Evolutionary conservation across 1,284 basidiomycete species (phyloP).

Genomic region (Heterobasidion occidentale): DNA sequence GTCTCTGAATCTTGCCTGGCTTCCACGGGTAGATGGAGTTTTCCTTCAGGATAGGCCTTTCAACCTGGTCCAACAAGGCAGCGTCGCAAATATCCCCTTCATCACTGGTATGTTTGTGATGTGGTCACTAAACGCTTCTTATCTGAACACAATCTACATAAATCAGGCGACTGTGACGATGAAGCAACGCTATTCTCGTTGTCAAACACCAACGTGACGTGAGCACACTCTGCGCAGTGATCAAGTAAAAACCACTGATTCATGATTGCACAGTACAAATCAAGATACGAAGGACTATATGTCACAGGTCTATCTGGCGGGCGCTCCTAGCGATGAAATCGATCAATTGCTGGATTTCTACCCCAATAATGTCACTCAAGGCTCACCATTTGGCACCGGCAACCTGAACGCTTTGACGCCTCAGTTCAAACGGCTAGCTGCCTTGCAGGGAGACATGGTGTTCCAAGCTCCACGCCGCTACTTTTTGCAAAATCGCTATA

Average conservation of each 20-base stretch:
- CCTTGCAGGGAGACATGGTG: slow-evolving; percentile 41
- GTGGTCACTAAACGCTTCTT: background rate
- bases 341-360: slow-evolving; percentile 29
- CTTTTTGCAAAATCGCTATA: slow-evolving; percentile 23
- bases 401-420: slow-evolving; percentile 34
- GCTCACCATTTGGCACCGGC: slow-evolving; percentile 48
- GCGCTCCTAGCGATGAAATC: slow-evolving; percentile 20
- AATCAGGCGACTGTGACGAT: slow-evolving; percentile 11
- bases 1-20: slow-evolving; percentile 19
- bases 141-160: background rate
- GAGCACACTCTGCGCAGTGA: background rate
- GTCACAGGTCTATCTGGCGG: slow-evolving; percentile 23
- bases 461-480: slow-evolving; percentile 51
- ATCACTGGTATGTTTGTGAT: slow-evolving; percentile 12
- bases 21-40: slow-evolving; percentile 29
- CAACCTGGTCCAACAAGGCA: slow-evolving; percentile 12
- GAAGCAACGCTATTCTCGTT: slow-evolving; percentile 15
- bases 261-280: slow-evolving; percentile 23
- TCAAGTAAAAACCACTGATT: no score
- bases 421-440: slow-evolving; percentile 45
- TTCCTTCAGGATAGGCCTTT: slow-evolving; percentile 18
- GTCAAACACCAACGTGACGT: background rate
- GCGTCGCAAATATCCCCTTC: slow-evolving; percentile 17
- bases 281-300: slow-evolving; percentile 28
- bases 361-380: slow-evolving; percentile 32